These are phyloP conservation scores for Sclerotinia sclerotiorum DNA, from an alignment of 2,329 filamentous ascomycete species.

Conservation along the genomic window DNA sequence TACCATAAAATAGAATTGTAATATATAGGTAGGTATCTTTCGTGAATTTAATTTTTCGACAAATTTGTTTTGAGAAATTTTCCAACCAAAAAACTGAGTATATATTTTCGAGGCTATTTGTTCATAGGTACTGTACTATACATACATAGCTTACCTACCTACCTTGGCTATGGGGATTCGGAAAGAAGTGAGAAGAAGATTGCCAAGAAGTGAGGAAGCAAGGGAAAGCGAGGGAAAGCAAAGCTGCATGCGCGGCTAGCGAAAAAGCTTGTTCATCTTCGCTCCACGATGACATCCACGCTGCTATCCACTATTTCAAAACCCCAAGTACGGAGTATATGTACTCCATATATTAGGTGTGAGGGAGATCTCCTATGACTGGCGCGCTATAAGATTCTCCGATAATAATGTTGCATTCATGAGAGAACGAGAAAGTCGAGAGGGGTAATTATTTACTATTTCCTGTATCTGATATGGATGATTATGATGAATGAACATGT, in stretches of 20 bases:
- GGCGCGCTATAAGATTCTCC: too few relatives aligned
- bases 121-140: not conserved
- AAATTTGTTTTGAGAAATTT: not conserved
- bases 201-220: not conserved
- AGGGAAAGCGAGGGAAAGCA: not conserved
- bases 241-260: not conserved
- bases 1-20: constrained; percentile 3
- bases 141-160: too few relatives aligned
- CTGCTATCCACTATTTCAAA: not conserved
- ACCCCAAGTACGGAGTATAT: not conserved
- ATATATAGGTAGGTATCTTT: not conserved
- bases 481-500: too few relatives aligned
- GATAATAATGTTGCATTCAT: too few relatives aligned
- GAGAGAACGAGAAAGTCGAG: too few relatives aligned
- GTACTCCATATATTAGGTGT: too few relatives aligned
- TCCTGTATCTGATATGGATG: too few relatives aligned
- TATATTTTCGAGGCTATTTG: not conserved
- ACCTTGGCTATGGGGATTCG: not conserved
- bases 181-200: not conserved
- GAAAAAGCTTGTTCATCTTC: constrained; percentile 14
- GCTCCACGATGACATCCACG: not conserved
- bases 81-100: not conserved
- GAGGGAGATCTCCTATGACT: too few relatives aligned
- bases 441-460: too few relatives aligned
- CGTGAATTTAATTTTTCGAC: not conserved